Conservation (phyloP, 495 filamentous ascomycete genomes). For the Penicillium angulare region DNA sequence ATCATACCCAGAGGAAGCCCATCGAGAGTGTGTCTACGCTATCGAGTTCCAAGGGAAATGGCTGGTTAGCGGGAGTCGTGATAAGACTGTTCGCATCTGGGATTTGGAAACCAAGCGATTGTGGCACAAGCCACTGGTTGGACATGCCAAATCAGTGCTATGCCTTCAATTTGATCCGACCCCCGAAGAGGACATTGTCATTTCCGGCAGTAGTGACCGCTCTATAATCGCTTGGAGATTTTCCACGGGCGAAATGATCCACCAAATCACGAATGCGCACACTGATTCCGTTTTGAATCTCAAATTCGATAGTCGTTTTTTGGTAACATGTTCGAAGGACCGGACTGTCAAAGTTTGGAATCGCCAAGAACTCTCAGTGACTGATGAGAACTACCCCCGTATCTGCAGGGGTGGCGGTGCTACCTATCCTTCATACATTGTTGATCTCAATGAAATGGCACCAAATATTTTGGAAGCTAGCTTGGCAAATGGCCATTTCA, state of each 20-base stretch:
- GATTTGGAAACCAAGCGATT: conserved; percentile 78
- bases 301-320: conserved; percentile 82
- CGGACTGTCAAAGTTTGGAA: conserved; percentile 96
- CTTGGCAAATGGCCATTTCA: conserved; percentile 38
- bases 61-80: conserved; percentile 90
- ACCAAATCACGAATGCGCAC: conserved; percentile 73
- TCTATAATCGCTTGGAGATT: conserved; percentile 91
- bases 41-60: conserved; percentile 83
- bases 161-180: conserved; percentile 97
- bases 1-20: conserved; percentile 74
- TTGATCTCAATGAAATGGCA: conserved; percentile 49
- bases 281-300: conserved; percentile 92
- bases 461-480: conserved; percentile 42
- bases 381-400: conserved; percentile 65
- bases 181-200: conserved; percentile 83
- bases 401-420: conserved; percentile 37
- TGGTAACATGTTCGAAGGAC: conserved; percentile 97
- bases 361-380: conserved; percentile 64
- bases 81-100: conserved; percentile 88
- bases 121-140: conserved; percentile 64
- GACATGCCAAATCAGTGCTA: conserved; percentile 83
- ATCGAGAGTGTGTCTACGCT: conserved; percentile 91
- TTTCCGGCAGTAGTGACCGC: conserved; percentile 90
- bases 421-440: conserved; percentile 53
- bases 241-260: conserved; percentile 78